Base-by-base conservation (phyloP, 2,329 filamentous ascomycete genomes). In the Aspergillus sp. region DNA sequence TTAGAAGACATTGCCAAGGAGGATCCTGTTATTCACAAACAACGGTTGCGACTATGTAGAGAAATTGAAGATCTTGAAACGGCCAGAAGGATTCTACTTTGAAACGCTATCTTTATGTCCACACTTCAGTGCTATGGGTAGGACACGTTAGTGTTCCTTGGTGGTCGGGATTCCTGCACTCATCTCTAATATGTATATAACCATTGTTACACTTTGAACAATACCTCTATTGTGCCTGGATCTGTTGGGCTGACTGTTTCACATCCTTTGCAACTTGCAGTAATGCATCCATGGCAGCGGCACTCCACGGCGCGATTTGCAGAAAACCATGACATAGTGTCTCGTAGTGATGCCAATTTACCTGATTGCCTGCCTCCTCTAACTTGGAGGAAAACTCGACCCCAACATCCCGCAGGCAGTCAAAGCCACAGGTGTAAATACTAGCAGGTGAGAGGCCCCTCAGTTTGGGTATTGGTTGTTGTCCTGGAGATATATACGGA, bases 1-100 rank as follows among this genome's bases (percentile, higher is more conserved):
- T 73, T 89, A 0, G 76, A 80, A 13, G 68, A 74, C 13, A 83
- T 89, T 59, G 85, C 85, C 0, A 84, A 83, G 0, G 86, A 90
- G 65, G 81, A 85, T 20, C 66, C 68, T 0, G 64, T 64, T 0
- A 70, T 76, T 0, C 75, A 73, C 44, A 69, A 73, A 6, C 73
- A 71, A 34, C 76, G 85, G 3, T 66, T 69, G 30, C 72, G 73
- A 34, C 63, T 88, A 13, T 67, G 61, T 0, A 74, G 71, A 2
- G 78, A 85, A 53, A 76, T 84, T 2, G 62, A 73, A 26, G 79
- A 76, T 8, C 67, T 85, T 13, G 71, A 78, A 54, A 66, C 64
- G n/a, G 74, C 73, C 2, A 65, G 67, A 32, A 71, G 67, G 38
- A 70, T 74, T 36, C 60, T 74, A 39, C 38, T 55, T 5, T 55